phyloP scores from a whole-genome alignment of 2,329 filamentous ascomycete genomes.

The Hypocreales sp. region DNA sequence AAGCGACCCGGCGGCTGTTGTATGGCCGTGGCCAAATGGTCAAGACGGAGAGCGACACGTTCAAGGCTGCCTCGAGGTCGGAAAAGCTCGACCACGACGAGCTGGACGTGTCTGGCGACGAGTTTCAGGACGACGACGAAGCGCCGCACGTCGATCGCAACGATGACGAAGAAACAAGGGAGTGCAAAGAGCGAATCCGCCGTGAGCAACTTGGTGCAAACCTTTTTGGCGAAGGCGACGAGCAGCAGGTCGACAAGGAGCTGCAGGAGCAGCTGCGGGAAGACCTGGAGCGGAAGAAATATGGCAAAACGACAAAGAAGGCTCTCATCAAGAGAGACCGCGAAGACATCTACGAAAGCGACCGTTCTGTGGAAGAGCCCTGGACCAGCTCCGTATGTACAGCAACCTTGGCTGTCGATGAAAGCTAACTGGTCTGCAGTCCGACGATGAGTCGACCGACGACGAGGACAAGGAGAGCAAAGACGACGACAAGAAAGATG shows the following conservation, averaged over 20 bases:
- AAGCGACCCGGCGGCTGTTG: conserved; percentile 37
- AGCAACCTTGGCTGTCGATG: neutral
- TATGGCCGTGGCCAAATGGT: conserved; percentile 40
- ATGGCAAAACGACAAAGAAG: conserved; percentile 67
- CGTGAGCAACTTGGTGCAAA: conserved; percentile 78
- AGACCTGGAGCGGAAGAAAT: conserved; percentile 50
- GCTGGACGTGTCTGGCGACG: conserved; percentile 49
- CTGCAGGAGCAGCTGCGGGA: conserved; percentile 54
- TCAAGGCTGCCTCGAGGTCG: conserved; percentile 39
- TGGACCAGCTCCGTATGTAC: conserved; percentile 22
- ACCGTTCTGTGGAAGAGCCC: conserved; percentile 31
- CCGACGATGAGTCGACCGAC: conserved; percentile 29
- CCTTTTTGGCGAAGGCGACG: conserved; percentile 55
- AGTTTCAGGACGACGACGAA: conserved; percentile 84
- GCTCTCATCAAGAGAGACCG: conserved; percentile 73
- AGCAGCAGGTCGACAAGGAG: conserved; percentile 59
- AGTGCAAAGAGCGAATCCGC: conserved; percentile 56
- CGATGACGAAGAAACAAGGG: conserved; percentile 66
- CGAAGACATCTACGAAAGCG: conserved; percentile 72
- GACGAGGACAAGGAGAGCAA: conserved; percentile 25
- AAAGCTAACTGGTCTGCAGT: conserved; percentile 18
- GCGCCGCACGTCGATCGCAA: conserved; percentile 59
- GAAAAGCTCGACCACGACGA: conserved; percentile 59
- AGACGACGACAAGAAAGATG: conserved; percentile 48
- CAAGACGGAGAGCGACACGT: conserved; percentile 55